Evolutionary conservation across 441 rosid species (phyloP), one percentile per base, ranked within the genome.

Genomic region (Hura crepitans): DNA sequence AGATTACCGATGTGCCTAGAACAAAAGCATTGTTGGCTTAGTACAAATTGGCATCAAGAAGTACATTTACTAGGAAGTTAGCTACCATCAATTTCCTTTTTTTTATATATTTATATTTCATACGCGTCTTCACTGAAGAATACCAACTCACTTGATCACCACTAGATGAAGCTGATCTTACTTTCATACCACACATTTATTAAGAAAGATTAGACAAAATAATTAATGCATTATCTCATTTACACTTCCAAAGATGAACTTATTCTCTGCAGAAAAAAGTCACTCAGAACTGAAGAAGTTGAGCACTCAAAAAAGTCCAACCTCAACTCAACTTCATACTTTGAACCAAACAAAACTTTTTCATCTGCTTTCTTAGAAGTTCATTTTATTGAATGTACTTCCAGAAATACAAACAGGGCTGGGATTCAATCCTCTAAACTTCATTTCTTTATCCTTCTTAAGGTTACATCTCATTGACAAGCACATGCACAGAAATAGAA

Each of bases 401-500:
- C 43, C 63, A 28, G 15, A 1, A 11, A 27, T 37, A 17, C 39
- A 28, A 39, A 54, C 50, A 28, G 20, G 14, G n/a, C 14, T 2
- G 18, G 2, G 43, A 58, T 22, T 58, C 58, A 17, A 30, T 46
- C 39, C 20, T 14, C 12, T 11, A 28, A 12, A 37, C 65, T 46
- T 20, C 14, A 5, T 35, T 69, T 57, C 4, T 14, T 43, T 23
- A 55, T n/a, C 31, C 2, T 30, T 59, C 57, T 42, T 49, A n/a
- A n/a, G n/a, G 18, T 15, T 12, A 1, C 37, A 15, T 27, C 54
- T 45, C 33, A 22, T 28, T 43, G 45, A 20, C 14, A 46, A 69
- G 33, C 35, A 31, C 6, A 39, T 46, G 58, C 42, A n/a, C 49
- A 30, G 42, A 22, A 31, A 60, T n/a, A 63, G 63, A 74, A 74